Conservation (phyloP, 2,329 filamentous ascomycete species). For the Xylaria sp. region DNA sequence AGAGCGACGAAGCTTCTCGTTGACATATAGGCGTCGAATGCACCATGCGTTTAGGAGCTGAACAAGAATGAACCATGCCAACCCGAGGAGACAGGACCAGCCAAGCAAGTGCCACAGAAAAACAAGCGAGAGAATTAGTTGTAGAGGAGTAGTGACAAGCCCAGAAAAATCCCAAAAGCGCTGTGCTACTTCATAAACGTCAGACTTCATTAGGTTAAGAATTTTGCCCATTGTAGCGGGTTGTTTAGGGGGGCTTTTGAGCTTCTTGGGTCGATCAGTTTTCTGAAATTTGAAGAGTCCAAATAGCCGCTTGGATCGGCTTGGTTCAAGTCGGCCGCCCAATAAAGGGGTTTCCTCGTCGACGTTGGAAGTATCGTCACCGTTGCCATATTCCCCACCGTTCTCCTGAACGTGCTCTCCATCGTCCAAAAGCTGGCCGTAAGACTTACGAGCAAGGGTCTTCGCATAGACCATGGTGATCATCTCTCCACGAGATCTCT, state of each 20-base stretch:
- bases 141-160: slow-evolving; percentile 78
- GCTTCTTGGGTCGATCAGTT: slow-evolving; percentile 29
- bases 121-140: slow-evolving; percentile 73
- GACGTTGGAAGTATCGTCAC: neutral
- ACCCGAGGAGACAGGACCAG: slow-evolving; percentile 76
- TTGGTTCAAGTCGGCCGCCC: slow-evolving; percentile 32
- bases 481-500: slow-evolving; percentile 83
- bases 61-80: slow-evolving; percentile 70
- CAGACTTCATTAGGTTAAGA: slow-evolving; percentile 81
- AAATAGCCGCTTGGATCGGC: slow-evolving; percentile 38
- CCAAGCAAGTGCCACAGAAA: slow-evolving; percentile 82
- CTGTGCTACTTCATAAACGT: slow-evolving; percentile 82
- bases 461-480: slow-evolving; percentile 86
- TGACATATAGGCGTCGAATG: slow-evolving; percentile 68
- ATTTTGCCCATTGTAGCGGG: slow-evolving; percentile 89
- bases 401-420: slow-evolving; percentile 26
- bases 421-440: slow-evolving; percentile 47
- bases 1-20: slow-evolving; percentile 72
- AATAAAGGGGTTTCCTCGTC: slow-evolving; percentile 36
- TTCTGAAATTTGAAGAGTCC: slow-evolving; percentile 36
- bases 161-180: slow-evolving; percentile 85
- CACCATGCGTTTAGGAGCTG: slow-evolving; percentile 73
- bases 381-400: neutral
- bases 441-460: slow-evolving; percentile 68
- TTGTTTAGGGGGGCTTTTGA: slow-evolving; percentile 47